Conservation (phyloP, 495 filamentous ascomycete species). For the Trichoderma asperelloides region DNA sequence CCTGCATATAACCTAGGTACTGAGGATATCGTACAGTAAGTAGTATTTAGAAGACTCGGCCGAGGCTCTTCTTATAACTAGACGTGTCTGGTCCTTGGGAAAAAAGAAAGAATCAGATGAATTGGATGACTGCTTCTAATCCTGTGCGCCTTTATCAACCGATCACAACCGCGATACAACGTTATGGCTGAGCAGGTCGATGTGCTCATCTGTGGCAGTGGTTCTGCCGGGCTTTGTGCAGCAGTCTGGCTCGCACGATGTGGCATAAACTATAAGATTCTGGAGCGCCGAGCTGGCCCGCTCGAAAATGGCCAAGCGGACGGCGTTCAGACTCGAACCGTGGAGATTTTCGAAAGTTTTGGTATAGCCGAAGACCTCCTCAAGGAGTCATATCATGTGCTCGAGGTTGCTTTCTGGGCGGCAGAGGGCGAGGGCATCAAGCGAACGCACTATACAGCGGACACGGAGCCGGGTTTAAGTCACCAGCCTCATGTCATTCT, state of each 20-base stretch:
- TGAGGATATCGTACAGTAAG: too few species aligned
- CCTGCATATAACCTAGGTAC: too few species aligned
- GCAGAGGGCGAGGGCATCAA: slow-evolving; percentile 28
- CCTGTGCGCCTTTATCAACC: too few species aligned
- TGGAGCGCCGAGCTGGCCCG: slow-evolving; percentile 53
- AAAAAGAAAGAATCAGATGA: too few species aligned
- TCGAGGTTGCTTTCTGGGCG: slow-evolving; percentile 60
- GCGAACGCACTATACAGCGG: slow-evolving; percentile 45
- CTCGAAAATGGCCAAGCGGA: slow-evolving; percentile 69
- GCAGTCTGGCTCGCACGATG: slow-evolving; percentile 49
- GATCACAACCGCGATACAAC: background rate
- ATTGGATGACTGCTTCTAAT: too few species aligned
- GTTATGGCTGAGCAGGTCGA: background rate
- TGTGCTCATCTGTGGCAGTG: background rate
- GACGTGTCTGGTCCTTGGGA: too few species aligned
- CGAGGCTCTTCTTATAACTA: too few species aligned
- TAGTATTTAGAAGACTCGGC: too few species aligned
- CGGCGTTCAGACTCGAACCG: slow-evolving; percentile 69
- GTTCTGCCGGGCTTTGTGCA: background rate
- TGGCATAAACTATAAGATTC: slow-evolving; percentile 50
- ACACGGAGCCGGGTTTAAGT: slow-evolving; percentile 55
- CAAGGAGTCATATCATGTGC: slow-evolving; percentile 60
- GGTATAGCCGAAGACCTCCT: slow-evolving; percentile 61
- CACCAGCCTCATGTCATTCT: slow-evolving; percentile 68
- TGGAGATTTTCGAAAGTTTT: slow-evolving; percentile 75